Evolutionary conservation across 768 basidiomycete genomes (phyloP), one percentile per base, ranked within the genome.

Genomic region (Baorangia bicolor): DNA sequence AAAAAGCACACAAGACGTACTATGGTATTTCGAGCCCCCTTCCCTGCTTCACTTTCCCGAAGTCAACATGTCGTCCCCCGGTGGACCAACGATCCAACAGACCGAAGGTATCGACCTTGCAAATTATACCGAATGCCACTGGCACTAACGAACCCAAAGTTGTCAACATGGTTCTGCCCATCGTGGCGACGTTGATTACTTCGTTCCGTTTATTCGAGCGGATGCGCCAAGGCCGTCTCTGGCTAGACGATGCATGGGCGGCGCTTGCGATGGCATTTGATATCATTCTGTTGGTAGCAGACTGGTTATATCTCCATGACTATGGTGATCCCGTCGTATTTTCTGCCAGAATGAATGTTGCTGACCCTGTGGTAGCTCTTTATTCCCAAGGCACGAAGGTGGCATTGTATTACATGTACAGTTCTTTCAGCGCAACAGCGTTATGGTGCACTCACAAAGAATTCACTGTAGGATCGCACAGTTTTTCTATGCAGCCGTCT

Each of bases 171-270:
- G 45, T 40, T 11, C 23, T 54, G 18, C 53, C 53, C 39, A 54
- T 48, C 31, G 8, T 54, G 23, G 53, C 53, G 5, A 30, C 43
- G 14, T 5, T 49, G 12, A 30, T 54, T 14, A 54, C 53, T 7
- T 48, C 37, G 18, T 48, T 54, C 28, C 53, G 53, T 13, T 27
- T 54, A 12, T 18, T 4, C 4, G 53, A 48, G 45, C 45, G 53
- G 11, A 33, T 40, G 39, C 45, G 38, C 14, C 53, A 48, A 40
- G 28, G 37, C 3, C 53, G 53, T 20, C 31, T 54, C 5, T 54
- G 53, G 53, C 18, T 48, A 9, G 53, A 54, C 46, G 53, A 54
- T n/a, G n/a, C n/a, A n/a, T n/a, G n/a, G n/a, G n/a, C n/a, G n/a
- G n/a, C n/a, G n/a, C n/a, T n/a, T n/a, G 47, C 53, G 12, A 49